Conservation (phyloP, 768 basidiomycete species). For the Leccinum subtestaceum region DNA sequence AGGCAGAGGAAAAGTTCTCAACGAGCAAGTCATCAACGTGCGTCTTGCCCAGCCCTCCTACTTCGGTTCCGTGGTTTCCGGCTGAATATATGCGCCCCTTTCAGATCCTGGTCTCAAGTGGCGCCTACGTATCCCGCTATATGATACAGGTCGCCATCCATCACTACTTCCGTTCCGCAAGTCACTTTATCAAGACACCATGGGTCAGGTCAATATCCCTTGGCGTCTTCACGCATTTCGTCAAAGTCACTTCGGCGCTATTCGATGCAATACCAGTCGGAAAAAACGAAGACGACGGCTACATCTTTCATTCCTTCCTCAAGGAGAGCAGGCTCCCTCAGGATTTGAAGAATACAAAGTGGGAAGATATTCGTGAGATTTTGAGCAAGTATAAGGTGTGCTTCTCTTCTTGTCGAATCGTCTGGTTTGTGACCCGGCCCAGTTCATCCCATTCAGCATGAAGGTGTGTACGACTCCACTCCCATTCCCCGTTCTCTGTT, state of each 20-base stretch:
- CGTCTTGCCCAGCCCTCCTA: slow-evolving; percentile 29
- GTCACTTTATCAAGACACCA: slow-evolving; percentile 70
- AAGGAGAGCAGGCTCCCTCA: slow-evolving; percentile 67
- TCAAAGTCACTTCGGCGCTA: slow-evolving; percentile 52
- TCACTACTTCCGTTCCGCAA: slow-evolving; percentile 70
- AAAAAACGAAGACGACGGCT: slow-evolving; percentile 77
- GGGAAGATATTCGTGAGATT: slow-evolving; percentile 64
- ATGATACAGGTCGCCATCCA: slow-evolving; percentile 75
- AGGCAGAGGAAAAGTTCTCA: slow-evolving; percentile 64
- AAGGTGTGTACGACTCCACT: slow-evolving; percentile 44
- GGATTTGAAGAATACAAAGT: slow-evolving; percentile 55
- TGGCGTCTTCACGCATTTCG: slow-evolving; percentile 60
- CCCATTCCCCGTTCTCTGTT: not conserved
- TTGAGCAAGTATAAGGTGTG: slow-evolving; percentile 67
- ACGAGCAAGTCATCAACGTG: slow-evolving; percentile 67
- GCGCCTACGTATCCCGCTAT: slow-evolving; percentile 77
- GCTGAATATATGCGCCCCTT: slow-evolving; percentile 27
- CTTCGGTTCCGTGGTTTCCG: slow-evolving; percentile 15
- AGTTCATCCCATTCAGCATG: slow-evolving; percentile 79
- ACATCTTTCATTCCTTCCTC: slow-evolving; percentile 59
- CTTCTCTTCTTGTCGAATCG: slow-evolving; percentile 2
- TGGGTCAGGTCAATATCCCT: slow-evolving; percentile 71
- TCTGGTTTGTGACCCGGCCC: slow-evolving; percentile 17
- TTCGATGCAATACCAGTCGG: slow-evolving; percentile 66
- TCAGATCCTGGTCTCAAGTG: slow-evolving; percentile 71